phyloP scores from a whole-genome alignment of 129 eudicot species.

The Tagetes patula region DNA sequence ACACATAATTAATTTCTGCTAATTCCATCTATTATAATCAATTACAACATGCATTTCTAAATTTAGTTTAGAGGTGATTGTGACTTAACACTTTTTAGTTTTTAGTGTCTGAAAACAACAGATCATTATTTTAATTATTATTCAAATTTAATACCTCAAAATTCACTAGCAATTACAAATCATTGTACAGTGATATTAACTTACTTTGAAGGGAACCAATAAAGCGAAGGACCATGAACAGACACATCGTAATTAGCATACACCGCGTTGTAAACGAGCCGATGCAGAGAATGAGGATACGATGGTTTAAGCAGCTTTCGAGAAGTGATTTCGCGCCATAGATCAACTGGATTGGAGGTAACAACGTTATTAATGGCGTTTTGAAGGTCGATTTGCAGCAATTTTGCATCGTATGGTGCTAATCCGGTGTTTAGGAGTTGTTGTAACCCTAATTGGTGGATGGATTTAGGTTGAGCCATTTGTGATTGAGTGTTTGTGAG shows the following conservation, averaged over 20 bases:
- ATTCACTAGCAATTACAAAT: too few relatives aligned
- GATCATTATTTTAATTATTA: too few relatives aligned
- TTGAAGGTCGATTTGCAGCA: conserved; percentile 39
- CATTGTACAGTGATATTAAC: not conserved
- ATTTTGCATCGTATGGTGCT: conserved; percentile 43
- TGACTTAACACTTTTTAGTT: not conserved
- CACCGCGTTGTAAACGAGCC: conserved; percentile 67
- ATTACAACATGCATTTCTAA: not conserved
- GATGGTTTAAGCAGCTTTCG: conserved; percentile 60
- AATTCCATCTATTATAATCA: not conserved
- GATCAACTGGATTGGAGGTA: conserved; percentile 39
- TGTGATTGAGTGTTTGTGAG: not conserved
- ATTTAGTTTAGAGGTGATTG: not conserved
- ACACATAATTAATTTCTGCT: not conserved
- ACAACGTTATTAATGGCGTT: conserved; percentile 22
- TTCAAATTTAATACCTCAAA: too few relatives aligned
- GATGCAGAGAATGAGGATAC: conserved; percentile 73
- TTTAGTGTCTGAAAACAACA: not conserved
- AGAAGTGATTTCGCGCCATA: conserved; percentile 63
- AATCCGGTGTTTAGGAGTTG: conserved; percentile 52
- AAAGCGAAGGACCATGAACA: conserved; percentile 67
- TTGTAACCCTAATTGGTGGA: conserved; percentile 45
- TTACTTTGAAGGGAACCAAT: conserved; percentile 88
- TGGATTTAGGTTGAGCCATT: conserved; percentile 24
- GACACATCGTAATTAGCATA: conserved; percentile 58